A percentile compares a stretch with the other conserved stretches of the same genome.
phyloP scores from a whole-genome alignment of 108 stramenopile species.

The Licmophora abbreviata region DNA sequence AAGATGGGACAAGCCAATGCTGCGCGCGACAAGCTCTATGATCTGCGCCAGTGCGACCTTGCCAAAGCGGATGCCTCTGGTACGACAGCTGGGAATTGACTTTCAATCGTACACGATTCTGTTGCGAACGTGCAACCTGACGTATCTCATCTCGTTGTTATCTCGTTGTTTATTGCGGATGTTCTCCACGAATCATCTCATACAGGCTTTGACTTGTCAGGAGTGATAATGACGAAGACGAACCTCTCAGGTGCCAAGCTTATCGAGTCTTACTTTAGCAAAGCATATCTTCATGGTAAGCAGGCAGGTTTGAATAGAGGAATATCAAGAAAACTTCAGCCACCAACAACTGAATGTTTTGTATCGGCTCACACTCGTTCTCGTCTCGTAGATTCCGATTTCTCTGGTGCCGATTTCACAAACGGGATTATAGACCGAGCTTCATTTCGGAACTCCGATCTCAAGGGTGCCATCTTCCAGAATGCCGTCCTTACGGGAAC shows the following conservation, averaged over 20 bases:
- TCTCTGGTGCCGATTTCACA: constrained; percentile 89
- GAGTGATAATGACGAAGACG: constrained; percentile 85
- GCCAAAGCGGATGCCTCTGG: constrained; percentile 45
- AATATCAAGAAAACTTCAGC: neutral
- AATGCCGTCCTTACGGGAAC: constrained; percentile 95
- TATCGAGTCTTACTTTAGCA: constrained; percentile 81
- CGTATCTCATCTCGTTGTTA: no score
- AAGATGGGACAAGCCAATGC: constrained; percentile 96
- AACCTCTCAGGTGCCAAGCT: constrained; percentile 82
- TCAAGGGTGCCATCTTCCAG: constrained; percentile 72
- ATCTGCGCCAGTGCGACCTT: constrained; percentile 79
- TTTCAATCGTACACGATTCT: no score
- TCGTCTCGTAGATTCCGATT: constrained; percentile 68
- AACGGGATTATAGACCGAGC: constrained; percentile 94
- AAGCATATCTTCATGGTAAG: constrained; percentile 73
- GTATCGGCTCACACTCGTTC: no score
- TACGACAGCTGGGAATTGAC: no score
- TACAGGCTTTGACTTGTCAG: constrained; percentile 75
- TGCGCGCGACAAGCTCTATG: constrained; percentile 91
- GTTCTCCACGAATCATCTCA: no score
- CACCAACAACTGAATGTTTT: neutral
- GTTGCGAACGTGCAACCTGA: no score
- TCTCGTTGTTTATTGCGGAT: no score
- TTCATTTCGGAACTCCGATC: constrained; percentile 72
- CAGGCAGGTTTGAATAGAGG: constrained; percentile 2